phyloP scores from a whole-genome alignment of 2,329 filamentous ascomycete species.

The Arthrocladium fulminans region DNA sequence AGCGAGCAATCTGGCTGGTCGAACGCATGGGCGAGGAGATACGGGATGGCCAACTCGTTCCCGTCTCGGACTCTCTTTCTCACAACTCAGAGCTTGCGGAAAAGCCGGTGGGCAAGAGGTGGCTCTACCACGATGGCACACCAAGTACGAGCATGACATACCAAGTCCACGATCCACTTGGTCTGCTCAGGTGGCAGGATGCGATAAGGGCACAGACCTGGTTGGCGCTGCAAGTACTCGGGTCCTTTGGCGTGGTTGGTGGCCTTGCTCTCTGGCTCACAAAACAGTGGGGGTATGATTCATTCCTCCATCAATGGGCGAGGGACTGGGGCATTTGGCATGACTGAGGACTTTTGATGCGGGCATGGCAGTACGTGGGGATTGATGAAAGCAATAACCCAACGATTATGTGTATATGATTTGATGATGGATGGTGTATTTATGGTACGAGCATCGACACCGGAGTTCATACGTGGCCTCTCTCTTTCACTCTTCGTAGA shows the following conservation, averaged over 20 bases:
- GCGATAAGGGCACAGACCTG: slow-evolving; percentile 57
- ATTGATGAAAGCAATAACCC: not conserved
- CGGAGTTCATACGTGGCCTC: not conserved
- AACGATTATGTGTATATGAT: not conserved
- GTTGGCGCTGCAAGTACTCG: slow-evolving; percentile 62
- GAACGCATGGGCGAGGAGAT: slow-evolving; percentile 59
- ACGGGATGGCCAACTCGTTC: slow-evolving; percentile 54
- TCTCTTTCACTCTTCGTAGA: no score
- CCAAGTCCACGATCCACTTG: slow-evolving; percentile 65
- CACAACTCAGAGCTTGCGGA: slow-evolving; percentile 22
- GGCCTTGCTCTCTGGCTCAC: slow-evolving; percentile 59
- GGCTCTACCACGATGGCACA: slow-evolving; percentile 19
- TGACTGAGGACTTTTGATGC: not conserved
- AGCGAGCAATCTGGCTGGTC: slow-evolving; percentile 61
- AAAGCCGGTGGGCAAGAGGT: slow-evolving; percentile 8
- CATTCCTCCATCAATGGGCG: slow-evolving; percentile 19
- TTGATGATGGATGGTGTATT: not conserved
- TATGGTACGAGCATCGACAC: not conserved
- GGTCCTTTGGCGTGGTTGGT: slow-evolving; percentile 64
- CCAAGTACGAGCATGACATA: slow-evolving; percentile 19
- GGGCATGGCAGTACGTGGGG: not conserved
- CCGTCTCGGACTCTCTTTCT: slow-evolving; percentile 34
- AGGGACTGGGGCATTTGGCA: slow-evolving; percentile 12
- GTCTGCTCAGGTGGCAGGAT: slow-evolving; percentile 61
- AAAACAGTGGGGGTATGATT: slow-evolving; percentile 31